These are phyloP conservation scores for Tetrapyrgos nigripes DNA, from an alignment of 1,284 basidiomycete species.

Conservation along the genomic window DNA sequence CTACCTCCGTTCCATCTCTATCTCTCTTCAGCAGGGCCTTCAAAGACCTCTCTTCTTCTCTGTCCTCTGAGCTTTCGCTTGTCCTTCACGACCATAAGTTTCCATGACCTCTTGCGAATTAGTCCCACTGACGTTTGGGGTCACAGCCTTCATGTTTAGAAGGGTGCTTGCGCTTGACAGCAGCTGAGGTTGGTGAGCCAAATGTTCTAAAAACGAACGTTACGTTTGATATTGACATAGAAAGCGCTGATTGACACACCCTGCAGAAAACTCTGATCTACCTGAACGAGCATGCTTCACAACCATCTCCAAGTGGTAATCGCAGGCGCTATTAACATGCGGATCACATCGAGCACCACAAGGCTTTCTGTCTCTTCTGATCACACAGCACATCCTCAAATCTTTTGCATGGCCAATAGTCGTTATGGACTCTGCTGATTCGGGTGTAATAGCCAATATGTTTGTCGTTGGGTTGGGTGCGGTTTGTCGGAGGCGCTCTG, in stretches of 20 bases:
- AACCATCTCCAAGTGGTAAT: slow-evolving; percentile 86
- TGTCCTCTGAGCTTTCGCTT: slow-evolving; percentile 72
- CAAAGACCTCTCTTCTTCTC: slow-evolving; percentile 64
- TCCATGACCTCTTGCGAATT: slow-evolving; percentile 60
- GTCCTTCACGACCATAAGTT: slow-evolving; percentile 74
- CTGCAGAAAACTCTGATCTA: slow-evolving; percentile 83
- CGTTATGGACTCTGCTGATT: slow-evolving; percentile 79
- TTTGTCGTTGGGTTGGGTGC: slow-evolving; percentile 81
- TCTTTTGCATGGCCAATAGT: slow-evolving; percentile 88
- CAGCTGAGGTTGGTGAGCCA: slow-evolving; percentile 60
- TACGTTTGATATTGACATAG: slow-evolving; percentile 8
- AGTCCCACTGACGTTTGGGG: slow-evolving; percentile 71
- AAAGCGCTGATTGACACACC: slow-evolving; percentile 51
- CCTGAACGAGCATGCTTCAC: slow-evolving; percentile 76
- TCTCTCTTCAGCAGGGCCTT: slow-evolving; percentile 65
- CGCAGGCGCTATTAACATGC: slow-evolving; percentile 83
- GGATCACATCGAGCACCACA: slow-evolving; percentile 92
- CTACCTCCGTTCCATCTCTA: slow-evolving; percentile 65
- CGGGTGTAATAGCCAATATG: slow-evolving; percentile 88
- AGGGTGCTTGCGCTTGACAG: slow-evolving; percentile 52
- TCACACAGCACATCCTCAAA: slow-evolving; percentile 82
- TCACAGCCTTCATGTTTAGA: slow-evolving; percentile 54
- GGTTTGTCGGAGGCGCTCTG: slow-evolving; percentile 64
- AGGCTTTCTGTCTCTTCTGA: slow-evolving; percentile 78
- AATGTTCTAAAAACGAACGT: slow-evolving; percentile 58